phyloP scores from a whole-genome alignment of 768 basidiomycete species.

The Leccinum olivaceopallidum region DNA sequence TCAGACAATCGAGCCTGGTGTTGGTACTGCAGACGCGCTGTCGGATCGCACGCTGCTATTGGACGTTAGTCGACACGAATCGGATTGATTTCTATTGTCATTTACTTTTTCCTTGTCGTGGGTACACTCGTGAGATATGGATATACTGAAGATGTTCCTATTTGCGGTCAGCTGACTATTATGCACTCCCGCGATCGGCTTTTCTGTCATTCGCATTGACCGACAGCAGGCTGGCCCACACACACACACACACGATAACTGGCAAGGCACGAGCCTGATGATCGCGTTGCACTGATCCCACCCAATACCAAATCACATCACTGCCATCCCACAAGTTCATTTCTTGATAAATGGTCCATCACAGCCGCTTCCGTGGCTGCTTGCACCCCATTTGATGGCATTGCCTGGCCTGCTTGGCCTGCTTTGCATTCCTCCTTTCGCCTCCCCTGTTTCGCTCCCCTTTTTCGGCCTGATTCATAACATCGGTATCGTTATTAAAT shows the following conservation, averaged over 20 bases:
- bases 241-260: neutral
- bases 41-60: slow-evolving; percentile 32
- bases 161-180: neutral
- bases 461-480: neutral
- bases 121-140: slow-evolving; percentile 5
- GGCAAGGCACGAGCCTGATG: neutral
- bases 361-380: neutral
- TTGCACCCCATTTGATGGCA: neutral
- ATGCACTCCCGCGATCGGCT: slow-evolving; percentile 1
- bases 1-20: slow-evolving; percentile 19
- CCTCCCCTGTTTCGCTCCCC: neutral
- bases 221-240: neutral
- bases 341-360: neutral
- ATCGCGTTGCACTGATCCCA: neutral
- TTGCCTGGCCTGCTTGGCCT: neutral
- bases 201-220: neutral
- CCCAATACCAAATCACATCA: neutral
- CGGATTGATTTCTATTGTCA: slow-evolving; percentile 14
- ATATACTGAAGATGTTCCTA: neutral
- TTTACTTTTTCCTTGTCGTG: neutral
- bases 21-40: slow-evolving; percentile 18
- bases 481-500: neutral
- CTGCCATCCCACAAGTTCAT: neutral
- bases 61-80: slow-evolving; percentile 15
- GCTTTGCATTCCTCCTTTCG: neutral